Evolutionary conservation across 164 flowering plant genomes (phyloP).

Genomic region (Chloranthus sessilifolius): DNA sequence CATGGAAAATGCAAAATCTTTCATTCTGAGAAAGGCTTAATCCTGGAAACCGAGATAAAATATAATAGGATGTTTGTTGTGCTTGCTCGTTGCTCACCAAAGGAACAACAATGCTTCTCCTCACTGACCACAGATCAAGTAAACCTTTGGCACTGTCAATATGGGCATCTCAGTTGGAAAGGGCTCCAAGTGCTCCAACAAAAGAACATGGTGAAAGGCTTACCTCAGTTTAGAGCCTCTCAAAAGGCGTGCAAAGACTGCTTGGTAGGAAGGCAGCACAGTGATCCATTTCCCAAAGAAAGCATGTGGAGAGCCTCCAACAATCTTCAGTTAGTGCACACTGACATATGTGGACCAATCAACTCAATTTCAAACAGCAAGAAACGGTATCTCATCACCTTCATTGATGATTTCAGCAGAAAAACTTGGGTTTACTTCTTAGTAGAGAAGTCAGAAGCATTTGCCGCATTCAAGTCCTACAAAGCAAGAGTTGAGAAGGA

Average conservation of each 20-base stretch:
- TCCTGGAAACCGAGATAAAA: not conserved
- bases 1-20: not conserved
- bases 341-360: not conserved
- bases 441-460: not conserved
- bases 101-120: not conserved
- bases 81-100: not conserved
- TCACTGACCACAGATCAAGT: not conserved
- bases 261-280: not conserved
- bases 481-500: constrained; percentile 4
- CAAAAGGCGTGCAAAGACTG: not conserved
- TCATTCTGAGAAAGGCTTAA: not conserved
- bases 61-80: not conserved
- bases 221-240: not conserved
- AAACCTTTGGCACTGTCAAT: not conserved
- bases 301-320: not conserved
- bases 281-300: not conserved
- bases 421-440: constrained; percentile 6
- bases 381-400: not conserved
- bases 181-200: not conserved
- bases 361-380: not conserved
- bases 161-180: not conserved
- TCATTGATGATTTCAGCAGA: not conserved
- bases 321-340: not conserved
- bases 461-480: not conserved
- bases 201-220: not conserved